phyloP scores from a whole-genome alignment of 768 basidiomycete species.

The Omphalotus guepiniiformis region DNA sequence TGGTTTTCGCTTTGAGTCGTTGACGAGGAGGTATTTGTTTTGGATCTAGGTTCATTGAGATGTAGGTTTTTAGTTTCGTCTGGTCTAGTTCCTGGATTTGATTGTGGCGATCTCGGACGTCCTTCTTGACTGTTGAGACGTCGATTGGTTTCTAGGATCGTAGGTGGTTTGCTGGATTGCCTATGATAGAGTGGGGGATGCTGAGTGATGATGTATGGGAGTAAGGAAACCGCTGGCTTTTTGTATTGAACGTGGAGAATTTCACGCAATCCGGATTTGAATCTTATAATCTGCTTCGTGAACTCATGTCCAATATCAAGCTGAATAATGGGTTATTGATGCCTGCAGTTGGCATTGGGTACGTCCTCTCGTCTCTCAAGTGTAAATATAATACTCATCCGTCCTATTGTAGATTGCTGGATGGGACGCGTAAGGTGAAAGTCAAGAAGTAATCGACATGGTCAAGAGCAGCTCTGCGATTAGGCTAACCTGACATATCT shows the following conservation, averaged over 20 bases:
- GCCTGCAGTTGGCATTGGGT: constrained; percentile 26
- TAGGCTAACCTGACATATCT: constrained; percentile 33
- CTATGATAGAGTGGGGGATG: no score
- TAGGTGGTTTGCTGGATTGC: no score
- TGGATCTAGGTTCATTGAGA: constrained; percentile 66
- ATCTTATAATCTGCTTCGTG: no score
- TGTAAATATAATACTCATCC: no score
- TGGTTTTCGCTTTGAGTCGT: constrained; percentile 48
- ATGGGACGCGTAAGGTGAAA: constrained; percentile 26
- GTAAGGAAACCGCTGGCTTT: no score
- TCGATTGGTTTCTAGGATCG: constrained; percentile 75
- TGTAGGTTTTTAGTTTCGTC: constrained; percentile 55
- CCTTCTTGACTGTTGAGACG: constrained; percentile 63
- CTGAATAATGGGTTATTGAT: constrained; percentile 23
- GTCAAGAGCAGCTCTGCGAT: constrained; percentile 17
- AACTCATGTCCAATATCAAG: neutral
- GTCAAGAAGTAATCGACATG: constrained; percentile 21
- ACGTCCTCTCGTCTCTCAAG: no score
- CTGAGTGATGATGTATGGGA: no score
- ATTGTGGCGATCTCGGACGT: constrained; percentile 61
- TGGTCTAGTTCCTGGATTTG: constrained; percentile 58
- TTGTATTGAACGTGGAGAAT: no score
- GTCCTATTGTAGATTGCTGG: constrained; percentile 20
- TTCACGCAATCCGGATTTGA: neutral
- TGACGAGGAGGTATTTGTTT: constrained; percentile 57